phyloP scores from a whole-genome alignment of 73 alveolate species.

The Diophrys sp. region DNA sequence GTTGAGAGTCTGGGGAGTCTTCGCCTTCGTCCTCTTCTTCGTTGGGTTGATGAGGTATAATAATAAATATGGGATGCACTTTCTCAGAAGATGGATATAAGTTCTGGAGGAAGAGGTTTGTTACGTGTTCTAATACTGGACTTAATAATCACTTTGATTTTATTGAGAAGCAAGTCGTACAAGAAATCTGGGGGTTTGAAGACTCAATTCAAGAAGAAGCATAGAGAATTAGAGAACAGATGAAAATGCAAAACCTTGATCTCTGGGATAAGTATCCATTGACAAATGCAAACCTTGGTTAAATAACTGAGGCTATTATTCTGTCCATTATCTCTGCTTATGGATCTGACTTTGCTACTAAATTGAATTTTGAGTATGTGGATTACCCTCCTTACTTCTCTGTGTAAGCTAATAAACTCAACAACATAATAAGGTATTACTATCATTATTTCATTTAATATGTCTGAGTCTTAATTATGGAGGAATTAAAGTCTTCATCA shows the following conservation, averaged over 20 bases:
- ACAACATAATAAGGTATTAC: not conserved
- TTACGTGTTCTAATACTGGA: not conserved
- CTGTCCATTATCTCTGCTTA: not conserved
- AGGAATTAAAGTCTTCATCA: too few species aligned
- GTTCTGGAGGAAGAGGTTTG: not conserved
- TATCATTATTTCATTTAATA: not conserved
- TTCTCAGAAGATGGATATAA: not conserved
- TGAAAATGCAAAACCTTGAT: not conserved
- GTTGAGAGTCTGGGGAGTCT: too few species aligned
- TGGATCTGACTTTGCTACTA: not conserved
- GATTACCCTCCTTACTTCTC: not conserved
- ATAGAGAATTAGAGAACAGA: not conserved
- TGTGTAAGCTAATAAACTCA: not conserved
- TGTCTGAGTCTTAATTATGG: not conserved
- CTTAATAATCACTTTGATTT: not conserved
- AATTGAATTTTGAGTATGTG: not conserved
- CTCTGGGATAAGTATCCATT: not conserved
- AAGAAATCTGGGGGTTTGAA: not conserved
- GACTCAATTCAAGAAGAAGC: not conserved
- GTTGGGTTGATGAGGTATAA: too few species aligned
- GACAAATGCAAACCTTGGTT: not conserved
- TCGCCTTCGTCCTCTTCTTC: too few species aligned
- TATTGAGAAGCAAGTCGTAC: not conserved
- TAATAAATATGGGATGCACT: constrained; percentile 1
- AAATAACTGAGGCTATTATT: not conserved